Evolutionary conservation across 345 rosid genomes (phyloP).

Genomic region (Eucalyptus pumila): DNA sequence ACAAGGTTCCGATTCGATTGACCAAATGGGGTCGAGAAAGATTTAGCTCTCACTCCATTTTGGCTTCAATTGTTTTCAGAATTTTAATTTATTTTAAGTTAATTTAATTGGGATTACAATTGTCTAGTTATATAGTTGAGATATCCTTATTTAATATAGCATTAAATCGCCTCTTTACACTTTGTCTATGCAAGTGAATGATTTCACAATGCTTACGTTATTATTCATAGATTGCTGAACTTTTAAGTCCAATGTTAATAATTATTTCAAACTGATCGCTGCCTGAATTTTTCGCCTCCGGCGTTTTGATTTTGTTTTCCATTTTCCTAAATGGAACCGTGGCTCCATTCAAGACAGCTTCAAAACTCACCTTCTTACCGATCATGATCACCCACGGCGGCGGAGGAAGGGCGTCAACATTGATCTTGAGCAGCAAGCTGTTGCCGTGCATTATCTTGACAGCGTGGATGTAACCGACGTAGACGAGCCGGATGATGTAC

Average conservation of each 20-base stretch:
- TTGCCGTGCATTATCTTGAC: fast-evolving
- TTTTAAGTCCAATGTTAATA: neutral
- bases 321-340: no score
- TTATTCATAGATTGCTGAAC: neutral
- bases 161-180: neutral
- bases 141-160: neutral
- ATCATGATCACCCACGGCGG: no score
- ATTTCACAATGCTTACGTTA: neutral
- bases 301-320: neutral
- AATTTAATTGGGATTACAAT: neutral
- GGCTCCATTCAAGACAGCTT: no score
- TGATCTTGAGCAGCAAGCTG: no score
- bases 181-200: neutral
- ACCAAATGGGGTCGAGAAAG: neutral
- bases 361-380: no score
- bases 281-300: neutral
- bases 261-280: neutral
- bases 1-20: neutral
- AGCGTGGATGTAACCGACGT: no score
- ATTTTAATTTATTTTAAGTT: neutral
- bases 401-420: no score
- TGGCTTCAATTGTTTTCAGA: neutral
- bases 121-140: neutral
- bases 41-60: neutral
- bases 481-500: no score